Percentiles rank a stretch among this genome's conserved stretches.
Evolutionary conservation across 306 rosid species (phyloP).

Genomic region (Malus orientalis): DNA sequence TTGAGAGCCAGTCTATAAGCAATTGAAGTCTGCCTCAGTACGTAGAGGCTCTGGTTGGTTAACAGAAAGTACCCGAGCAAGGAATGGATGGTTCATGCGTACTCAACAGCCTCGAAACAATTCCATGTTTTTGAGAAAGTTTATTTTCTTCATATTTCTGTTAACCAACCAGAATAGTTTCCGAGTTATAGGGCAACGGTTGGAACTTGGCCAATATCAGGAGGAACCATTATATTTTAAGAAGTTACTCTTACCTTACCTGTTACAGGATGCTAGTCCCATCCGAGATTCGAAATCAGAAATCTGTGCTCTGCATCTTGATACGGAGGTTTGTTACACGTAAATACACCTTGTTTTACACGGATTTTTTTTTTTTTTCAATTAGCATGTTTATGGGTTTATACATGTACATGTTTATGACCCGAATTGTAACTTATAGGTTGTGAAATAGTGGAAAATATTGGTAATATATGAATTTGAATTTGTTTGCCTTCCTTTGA

Average conservation of each 20-base stretch:
- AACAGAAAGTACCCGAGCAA: conserved; percentile 34
- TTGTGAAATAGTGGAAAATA: not conserved
- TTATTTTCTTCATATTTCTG: conserved; percentile 53
- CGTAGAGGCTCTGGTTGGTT: conserved; percentile 39
- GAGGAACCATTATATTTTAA: not conserved
- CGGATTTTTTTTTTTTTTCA: not conserved
- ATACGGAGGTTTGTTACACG: not conserved
- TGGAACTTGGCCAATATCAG: not conserved
- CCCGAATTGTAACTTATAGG: conserved; percentile 5
- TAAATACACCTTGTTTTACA: conserved; percentile 7
- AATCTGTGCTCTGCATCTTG: not conserved
- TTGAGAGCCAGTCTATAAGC: conserved; percentile 20
- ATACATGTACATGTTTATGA: conserved; percentile 21
- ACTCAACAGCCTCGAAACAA: not conserved
- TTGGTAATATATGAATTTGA: not conserved
- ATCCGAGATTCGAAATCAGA: not conserved
- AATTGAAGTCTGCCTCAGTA: conserved; percentile 7
- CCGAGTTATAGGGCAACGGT: not conserved
- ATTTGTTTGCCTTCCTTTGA: not conserved
- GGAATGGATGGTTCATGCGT: conserved; percentile 34
- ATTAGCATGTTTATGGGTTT: conserved; percentile 1
- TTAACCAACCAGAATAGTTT: conserved; percentile 21
- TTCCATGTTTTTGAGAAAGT: conserved; percentile 20
- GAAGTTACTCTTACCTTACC: not conserved
- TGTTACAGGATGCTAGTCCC: conserved; percentile 17